Evolutionary conservation across 805 yeast genomes (phyloP).

Genomic region (Candida arabinofermentans): DNA sequence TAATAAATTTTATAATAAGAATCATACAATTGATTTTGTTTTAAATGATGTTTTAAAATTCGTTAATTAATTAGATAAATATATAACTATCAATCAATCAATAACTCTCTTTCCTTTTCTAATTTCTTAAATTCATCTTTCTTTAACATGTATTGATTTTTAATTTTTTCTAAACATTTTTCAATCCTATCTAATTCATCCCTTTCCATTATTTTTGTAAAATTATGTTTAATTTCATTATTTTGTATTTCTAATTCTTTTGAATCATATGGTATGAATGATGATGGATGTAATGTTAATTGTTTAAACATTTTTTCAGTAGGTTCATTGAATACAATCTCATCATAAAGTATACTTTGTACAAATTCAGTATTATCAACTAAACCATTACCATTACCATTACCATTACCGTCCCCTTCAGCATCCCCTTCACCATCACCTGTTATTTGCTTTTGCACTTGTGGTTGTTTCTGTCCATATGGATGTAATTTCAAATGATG

Average conservation of each 20-base stretch:
- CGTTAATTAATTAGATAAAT: not conserved
- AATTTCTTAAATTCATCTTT: slow-evolving; percentile 24
- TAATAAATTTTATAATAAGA: slow-evolving; percentile 14
- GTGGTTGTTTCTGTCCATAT: slow-evolving; percentile 38
- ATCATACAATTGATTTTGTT: slow-evolving; percentile 12
- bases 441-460: not conserved
- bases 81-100: slow-evolving; percentile 12
- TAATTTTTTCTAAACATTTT: slow-evolving; percentile 29
- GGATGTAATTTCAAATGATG: slow-evolving; percentile 94
- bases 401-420: slow-evolving; percentile 5
- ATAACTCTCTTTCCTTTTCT: slow-evolving; percentile 28
- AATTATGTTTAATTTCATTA: slow-evolving; percentile 11
- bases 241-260: slow-evolving; percentile 16
- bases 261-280: slow-evolving; percentile 38
- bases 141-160: slow-evolving; percentile 21
- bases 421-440: not conserved
- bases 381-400: slow-evolving; percentile 21
- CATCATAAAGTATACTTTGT: slow-evolving; percentile 72
- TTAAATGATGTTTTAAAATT: slow-evolving; percentile 14
- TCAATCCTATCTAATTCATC: slow-evolving; percentile 61
- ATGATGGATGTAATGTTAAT: slow-evolving; percentile 64
- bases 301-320: slow-evolving; percentile 82
- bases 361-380: slow-evolving; percentile 39
- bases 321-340: slow-evolving; percentile 92
- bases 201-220: slow-evolving; percentile 48